A percentile compares a stretch with the other conserved stretches of the same genome.
These are phyloP conservation scores for Puccinia polysora DNA, from an alignment of 1,284 basidiomycete genomes.

Conservation along the genomic window DNA sequence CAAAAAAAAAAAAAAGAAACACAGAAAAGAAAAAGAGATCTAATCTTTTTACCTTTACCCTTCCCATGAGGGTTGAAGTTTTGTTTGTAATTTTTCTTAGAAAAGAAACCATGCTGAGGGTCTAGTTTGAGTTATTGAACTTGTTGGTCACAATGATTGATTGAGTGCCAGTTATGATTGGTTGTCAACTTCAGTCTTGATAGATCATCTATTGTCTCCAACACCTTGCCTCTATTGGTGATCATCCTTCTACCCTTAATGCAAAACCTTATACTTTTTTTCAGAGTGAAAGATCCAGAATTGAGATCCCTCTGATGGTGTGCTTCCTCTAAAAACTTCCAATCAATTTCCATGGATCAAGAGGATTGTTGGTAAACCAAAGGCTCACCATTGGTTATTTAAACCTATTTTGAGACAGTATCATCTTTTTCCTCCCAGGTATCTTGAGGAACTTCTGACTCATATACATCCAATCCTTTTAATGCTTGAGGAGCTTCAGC, in stretches of 20 bases:
- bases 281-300: background rate
- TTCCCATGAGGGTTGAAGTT: constrained; percentile 56
- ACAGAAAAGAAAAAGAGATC: too few species aligned
- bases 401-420: constrained; percentile 54
- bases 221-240: too few species aligned
- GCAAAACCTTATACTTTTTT: background rate
- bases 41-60: constrained; percentile 71
- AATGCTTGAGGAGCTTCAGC: constrained; percentile 67
- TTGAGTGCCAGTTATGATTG: too few species aligned
- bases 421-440: constrained; percentile 47
- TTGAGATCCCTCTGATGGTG: constrained; percentile 50
- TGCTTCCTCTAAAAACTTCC: constrained; percentile 65
- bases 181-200: too few species aligned
- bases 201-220: too few species aligned
- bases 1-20: too few species aligned
- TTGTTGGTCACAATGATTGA: too few species aligned
- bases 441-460: constrained; percentile 51
- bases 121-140: too few species aligned
- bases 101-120: constrained; percentile 55
- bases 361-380: constrained; percentile 49
- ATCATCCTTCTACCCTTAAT: constrained; percentile 43
- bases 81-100: constrained; percentile 87
- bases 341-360: constrained; percentile 62
- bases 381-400: constrained; percentile 49
- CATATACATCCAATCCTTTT: constrained; percentile 56